Evolutionary conservation across 345 rosid genomes (phyloP), one percentile per base, ranked within the genome.

Genomic region (Gossypium raimondii): DNA sequence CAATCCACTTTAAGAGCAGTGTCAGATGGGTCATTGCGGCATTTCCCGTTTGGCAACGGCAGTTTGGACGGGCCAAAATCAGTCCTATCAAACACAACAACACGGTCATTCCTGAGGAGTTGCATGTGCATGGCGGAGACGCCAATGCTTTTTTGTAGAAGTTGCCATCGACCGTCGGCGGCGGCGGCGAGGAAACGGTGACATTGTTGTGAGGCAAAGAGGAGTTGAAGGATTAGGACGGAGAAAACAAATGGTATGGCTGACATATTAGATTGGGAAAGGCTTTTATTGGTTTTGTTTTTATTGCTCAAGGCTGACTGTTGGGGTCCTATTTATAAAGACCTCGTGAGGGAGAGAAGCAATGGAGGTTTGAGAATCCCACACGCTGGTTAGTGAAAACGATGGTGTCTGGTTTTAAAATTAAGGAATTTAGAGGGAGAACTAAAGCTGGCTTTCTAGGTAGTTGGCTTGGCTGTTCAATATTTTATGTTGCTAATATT

Each of bases 41-140:
- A 91, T 20, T 78, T 77, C 8, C 92, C 97, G 1, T 76, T 44
- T 0, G 98, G 93, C 20, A 93, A 70, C 0, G 89, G 73, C 20
- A 93, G 73, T 74, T 89, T 93, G 0, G 98, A 91, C 38, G 20
- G 67, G 11, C 98, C 98, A 53, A 89, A 93, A 74, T 87, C 88
- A 11, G 97, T 89, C 24, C 97, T 85, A 73, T 93, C 98, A 71
- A 79, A 93, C 81, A 91, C 89, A 9, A 91, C 52, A 24, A 89
- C 95, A 22, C 91, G 92, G 82, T 93, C 98, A 71, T 93, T 89
- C 73, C 76, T 78, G 74, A 93, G 91, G 56, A 91, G 93, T 57
- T 93, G 98, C 82, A 91, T 89, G 87, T 93, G 97, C 98, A 93
- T 91, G 51, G 97, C 91, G 1, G 93, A 75, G 77, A 93, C 81